These are phyloP conservation scores for Lepidium aucheri DNA, from an alignment of 345 rosid genomes.

Conservation along the genomic window DNA sequence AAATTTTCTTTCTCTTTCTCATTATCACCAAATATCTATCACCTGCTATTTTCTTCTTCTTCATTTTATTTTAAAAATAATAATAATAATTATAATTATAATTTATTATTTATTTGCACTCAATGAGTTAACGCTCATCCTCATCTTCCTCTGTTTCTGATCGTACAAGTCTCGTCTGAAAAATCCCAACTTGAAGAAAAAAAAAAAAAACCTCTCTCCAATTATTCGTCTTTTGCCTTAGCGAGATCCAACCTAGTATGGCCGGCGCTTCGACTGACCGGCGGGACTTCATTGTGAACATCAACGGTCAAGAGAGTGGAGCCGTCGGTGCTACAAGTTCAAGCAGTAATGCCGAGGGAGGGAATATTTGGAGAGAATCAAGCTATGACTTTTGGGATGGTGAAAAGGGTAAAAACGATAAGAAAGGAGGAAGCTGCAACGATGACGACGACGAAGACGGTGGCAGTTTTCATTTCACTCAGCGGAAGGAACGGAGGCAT, in stretches of 20 bases:
- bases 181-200: not conserved
- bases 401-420: slow-evolving; percentile 23
- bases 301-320: slow-evolving; percentile 22
- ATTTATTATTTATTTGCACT: slow-evolving; percentile 12
- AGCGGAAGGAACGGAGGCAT: not conserved
- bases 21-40: not conserved
- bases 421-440: not conserved
- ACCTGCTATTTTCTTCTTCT: slow-evolving; percentile 1
- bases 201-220: not conserved
- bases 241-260: slow-evolving; percentile 19
- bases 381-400: slow-evolving; percentile 37
- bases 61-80: too few species aligned
- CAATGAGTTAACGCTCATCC: not conserved
- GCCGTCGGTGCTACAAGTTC: slow-evolving; percentile 27
- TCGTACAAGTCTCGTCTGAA: slow-evolving; percentile 3
- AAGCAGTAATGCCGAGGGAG: slow-evolving; percentile 35
- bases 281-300: slow-evolving; percentile 38
- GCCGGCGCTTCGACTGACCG: slow-evolving; percentile 35
- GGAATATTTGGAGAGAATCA: slow-evolving; percentile 23
- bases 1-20: not conserved
- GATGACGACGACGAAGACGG: slow-evolving; percentile 1
- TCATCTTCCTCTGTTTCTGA: slow-evolving; percentile 4
- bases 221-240: not conserved
- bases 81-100: too few species aligned
- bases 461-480: slow-evolving; percentile 33